Evolutionary conservation across 257 asterid genomes (phyloP), one percentile per base, ranked within the genome.

Genomic region (Solanum clarkiae): DNA sequence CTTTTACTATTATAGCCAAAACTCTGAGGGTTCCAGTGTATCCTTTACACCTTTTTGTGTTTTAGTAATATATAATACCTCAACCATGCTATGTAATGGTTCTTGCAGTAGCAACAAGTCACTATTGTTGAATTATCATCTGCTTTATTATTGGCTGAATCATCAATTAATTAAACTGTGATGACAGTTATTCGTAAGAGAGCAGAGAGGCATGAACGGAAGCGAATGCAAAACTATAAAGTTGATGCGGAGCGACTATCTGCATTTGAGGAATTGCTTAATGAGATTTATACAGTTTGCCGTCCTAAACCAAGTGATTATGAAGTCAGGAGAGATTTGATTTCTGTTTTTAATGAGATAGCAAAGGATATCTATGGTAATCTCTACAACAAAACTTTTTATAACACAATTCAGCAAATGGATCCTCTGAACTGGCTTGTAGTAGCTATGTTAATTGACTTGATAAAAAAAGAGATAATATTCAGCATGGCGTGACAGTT

Each of bases 331-430:
- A 94, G 83, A 88, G 93, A 93, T 56, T 84, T 95, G 83, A 65
- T 95, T 87, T 91, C 88, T 68, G 92, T 92, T 80, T 94, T 95
- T 65, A 95, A 95, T 80, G 97, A 89, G 85, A 93, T 95, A 68
- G 94, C 98, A 16, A 92, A 93, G 91, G 97, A 94, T 85, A 83
- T 95, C 51, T 95, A 89, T 90, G 97, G 97, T 95, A 92, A 88
- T 63, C n/a, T 66, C 56, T 69, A 20, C 82, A 55, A 44, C 14
- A 62, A 85, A n/a, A 80, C 84, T 82, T 60, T 84, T 0, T 29
- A 75, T 22, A 8, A 22, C 53, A 75, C 81, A 74, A 53, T 20
- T 85, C 49, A 42, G 40, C 55, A 42, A 36, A 68, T 80, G 49
- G 60, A 13, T 68, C 56, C 10, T 62, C 63, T 82, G 44, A 47